These are phyloP conservation scores for Grosmannia huntii DNA, from an alignment of 2,329 filamentous ascomycete species.

Conservation along the genomic window DNA sequence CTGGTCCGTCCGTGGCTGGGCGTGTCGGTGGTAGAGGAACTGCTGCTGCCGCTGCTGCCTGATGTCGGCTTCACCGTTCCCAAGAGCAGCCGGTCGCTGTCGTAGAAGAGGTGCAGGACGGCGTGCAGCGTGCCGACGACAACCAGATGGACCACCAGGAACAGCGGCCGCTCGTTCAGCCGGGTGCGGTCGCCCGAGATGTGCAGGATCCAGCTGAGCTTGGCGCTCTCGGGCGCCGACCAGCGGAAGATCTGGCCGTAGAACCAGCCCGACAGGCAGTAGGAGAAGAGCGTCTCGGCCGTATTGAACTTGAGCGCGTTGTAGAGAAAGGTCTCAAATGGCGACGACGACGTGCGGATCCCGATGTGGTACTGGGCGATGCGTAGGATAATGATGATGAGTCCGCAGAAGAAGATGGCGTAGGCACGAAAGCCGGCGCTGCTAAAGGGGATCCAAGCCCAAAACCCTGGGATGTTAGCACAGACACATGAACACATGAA, in stretches of 20 bases:
- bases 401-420: constrained; percentile 62
- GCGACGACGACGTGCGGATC: constrained; percentile 55
- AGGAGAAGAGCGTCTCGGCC: constrained; percentile 61
- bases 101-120: constrained; percentile 53
- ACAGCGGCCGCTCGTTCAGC: constrained; percentile 78
- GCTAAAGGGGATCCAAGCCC: constrained; percentile 78
- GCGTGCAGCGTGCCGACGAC: constrained; percentile 60
- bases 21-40: background rate
- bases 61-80: constrained; percentile 19
- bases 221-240: constrained; percentile 45
- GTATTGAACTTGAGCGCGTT: constrained; percentile 47
- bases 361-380: constrained; percentile 74
- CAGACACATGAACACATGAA: background rate
- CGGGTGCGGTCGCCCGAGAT: constrained; percentile 58
- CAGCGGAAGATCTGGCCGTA: constrained; percentile 75
- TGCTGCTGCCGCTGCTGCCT: background rate
- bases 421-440: constrained; percentile 60
- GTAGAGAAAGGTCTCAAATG: constrained; percentile 49
- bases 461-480: constrained; percentile 46
- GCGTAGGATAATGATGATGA: constrained; percentile 72
- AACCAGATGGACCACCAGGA: constrained; percentile 58
- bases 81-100: constrained; percentile 56
- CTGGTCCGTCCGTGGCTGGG: background rate
- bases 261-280: constrained; percentile 62
- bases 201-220: constrained; percentile 61